Conservation (phyloP, 2,329 filamentous ascomycete species). For the Exophiala aquamarina region DNA sequence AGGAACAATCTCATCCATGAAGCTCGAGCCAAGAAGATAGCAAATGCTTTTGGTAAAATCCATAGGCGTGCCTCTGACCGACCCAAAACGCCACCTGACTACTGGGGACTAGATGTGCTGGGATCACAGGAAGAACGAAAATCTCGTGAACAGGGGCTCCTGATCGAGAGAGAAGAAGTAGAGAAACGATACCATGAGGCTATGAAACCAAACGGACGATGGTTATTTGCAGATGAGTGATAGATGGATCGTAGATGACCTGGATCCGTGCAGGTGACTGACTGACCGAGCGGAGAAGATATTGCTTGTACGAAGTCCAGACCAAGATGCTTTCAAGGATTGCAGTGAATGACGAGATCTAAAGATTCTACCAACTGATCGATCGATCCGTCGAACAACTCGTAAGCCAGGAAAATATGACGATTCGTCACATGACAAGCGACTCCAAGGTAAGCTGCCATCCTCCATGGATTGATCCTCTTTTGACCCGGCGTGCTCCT, state of each 20-base stretch:
- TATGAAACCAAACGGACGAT: slow-evolving; percentile 51
- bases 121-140: slow-evolving; percentile 74
- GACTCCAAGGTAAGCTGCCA: too few relatives aligned
- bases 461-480: too few relatives aligned
- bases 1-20: slow-evolving; percentile 68
- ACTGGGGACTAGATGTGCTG: slow-evolving; percentile 89
- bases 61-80: slow-evolving; percentile 75
- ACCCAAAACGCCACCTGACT: slow-evolving; percentile 75
- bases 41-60: slow-evolving; percentile 68
- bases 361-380: too few relatives aligned
- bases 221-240: slow-evolving; percentile 29
- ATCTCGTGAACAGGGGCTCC: slow-evolving; percentile 65
- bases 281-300: too few relatives aligned
- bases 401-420: too few relatives aligned
- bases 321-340: too few relatives aligned
- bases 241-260: background rate
- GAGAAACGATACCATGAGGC: slow-evolving; percentile 78
- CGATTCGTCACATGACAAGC: too few relatives aligned
- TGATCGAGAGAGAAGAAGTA: slow-evolving; percentile 63
- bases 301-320: too few relatives aligned
- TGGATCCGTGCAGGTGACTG: too few relatives aligned
- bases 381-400: too few relatives aligned
- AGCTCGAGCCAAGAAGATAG: slow-evolving; percentile 70
- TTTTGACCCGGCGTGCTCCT: too few relatives aligned
- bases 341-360: too few relatives aligned